Evolutionary conservation across 225 moss, liverwort and hornwort species (phyloP), one percentile per base, ranked within the genome.

Genomic region (Neckera pumila): DNA sequence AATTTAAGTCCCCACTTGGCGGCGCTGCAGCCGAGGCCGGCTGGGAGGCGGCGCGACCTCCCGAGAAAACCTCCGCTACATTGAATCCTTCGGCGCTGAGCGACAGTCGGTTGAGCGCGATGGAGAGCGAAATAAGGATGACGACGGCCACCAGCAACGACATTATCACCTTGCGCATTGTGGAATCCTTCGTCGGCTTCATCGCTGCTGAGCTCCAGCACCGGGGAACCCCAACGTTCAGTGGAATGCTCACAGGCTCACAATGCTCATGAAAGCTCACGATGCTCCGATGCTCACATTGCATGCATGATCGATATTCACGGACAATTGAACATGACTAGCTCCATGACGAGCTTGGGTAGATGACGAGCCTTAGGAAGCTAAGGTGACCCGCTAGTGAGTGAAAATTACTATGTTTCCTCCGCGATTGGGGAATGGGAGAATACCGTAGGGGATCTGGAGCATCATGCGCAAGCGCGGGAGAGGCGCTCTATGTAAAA

Each of bases 121-220:
- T 36, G 7, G 85, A 83, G 75, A 88, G 77, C 10, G 89, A 69
- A 31, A 92, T 77, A 58, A 91, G 82, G 17, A 94, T 21, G 7
- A 83, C 30, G 45, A 91, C 76, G 3, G 76, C 89, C 33, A 73
- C 64, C 42, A 94, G 76, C 70, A 90, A 65, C 43, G 85, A 70
- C 78, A 87, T 34, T 59, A 91, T 87, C 57, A 90, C 87, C 79
- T 74, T 69, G 17, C 89, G 87, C 91, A 92, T 82, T 61, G 59
- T 67, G 14, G 86, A 83, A 30, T 92, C 88, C 84, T 58, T 90
- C 22, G 62, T 28, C 61, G 40, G 12, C 76, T 40, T 90, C 92
- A 92, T 91, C 59, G 56, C 5, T 17, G 71, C 53, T 12, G 42
- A 54, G 28, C 63, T 62, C 28, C 70, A 45, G 78, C 73, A 21